Evolutionary conservation across 1,284 basidiomycete species (phyloP).

Genomic region (Takashimella koratensis): DNA sequence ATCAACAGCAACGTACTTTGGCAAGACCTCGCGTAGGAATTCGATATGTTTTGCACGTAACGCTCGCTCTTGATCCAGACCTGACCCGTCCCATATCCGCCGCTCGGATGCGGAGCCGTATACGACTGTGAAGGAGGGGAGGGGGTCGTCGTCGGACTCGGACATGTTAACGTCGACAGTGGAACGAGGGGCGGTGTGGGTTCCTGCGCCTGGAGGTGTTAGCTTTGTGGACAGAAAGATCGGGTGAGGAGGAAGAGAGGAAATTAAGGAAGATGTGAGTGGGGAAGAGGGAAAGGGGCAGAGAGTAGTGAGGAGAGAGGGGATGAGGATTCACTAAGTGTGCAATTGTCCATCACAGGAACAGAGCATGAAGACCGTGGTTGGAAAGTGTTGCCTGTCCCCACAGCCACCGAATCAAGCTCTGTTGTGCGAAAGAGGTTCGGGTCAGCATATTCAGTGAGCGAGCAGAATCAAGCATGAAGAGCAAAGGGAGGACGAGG

Average conservation of each 20-base stretch:
- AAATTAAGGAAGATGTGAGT: no score
- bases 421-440: no score
- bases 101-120: conserved; percentile 71
- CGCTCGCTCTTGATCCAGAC: conserved; percentile 75
- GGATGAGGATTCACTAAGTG: conserved; percentile 70
- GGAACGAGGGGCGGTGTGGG: conserved; percentile 9
- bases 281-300: no score
- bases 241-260: neutral
- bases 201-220: conserved; percentile 13
- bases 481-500: no score
- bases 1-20: conserved; percentile 57
- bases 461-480: no score
- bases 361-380: conserved; percentile 74
- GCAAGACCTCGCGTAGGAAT: conserved; percentile 82
- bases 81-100: conserved; percentile 78
- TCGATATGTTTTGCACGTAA: conserved; percentile 82
- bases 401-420: conserved; percentile 76
- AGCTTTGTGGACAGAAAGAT: neutral
- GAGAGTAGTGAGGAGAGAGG: no score
- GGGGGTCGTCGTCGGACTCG: conserved; percentile 51
- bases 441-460: no score
- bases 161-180: conserved; percentile 3
- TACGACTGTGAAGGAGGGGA: conserved; percentile 81
- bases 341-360: conserved; percentile 72
- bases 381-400: conserved; percentile 78